Evolutionary conservation across 768 basidiomycete species (phyloP).

Genomic region (Rubroboletus satanas): DNA sequence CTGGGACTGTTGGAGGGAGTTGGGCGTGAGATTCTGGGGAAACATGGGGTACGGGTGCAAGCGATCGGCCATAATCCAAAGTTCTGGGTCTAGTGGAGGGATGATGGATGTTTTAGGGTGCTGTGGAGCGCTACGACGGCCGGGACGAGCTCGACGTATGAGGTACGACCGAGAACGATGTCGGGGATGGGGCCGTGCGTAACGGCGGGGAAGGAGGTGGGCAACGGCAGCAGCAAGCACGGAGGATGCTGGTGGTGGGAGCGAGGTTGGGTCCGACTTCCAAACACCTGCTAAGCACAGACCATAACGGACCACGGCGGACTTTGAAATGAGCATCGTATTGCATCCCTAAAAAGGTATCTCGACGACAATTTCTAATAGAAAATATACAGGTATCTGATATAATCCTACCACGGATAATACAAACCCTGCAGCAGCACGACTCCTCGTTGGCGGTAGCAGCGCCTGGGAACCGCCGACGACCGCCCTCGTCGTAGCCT

Average conservation of each 20-base stretch:
- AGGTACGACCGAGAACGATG: conserved; percentile 21
- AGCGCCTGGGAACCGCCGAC: neutral
- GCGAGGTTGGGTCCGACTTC: conserved; percentile 49
- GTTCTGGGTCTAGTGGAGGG: conserved; percentile 23
- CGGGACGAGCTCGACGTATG: conserved; percentile 20
- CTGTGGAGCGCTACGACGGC: conserved; percentile 25
- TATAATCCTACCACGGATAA: conserved; percentile 6
- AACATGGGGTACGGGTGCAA: conserved; percentile 53
- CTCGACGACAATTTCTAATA: conserved; percentile 14
- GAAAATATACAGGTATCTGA: conserved; percentile 17
- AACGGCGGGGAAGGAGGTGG: conserved; percentile 43
- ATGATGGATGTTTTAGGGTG: conserved; percentile 30
- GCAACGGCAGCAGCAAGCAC: conserved; percentile 27
- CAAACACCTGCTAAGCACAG: conserved; percentile 38
- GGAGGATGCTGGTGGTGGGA: conserved; percentile 54
- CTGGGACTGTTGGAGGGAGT: conserved; percentile 39
- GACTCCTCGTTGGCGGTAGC: neutral
- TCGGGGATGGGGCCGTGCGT: conserved; percentile 38
- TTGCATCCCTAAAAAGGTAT: conserved; percentile 20
- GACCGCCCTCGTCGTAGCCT: neutral
- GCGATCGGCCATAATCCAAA: conserved; percentile 61
- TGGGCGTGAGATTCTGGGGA: conserved; percentile 44
- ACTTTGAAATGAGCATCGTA: conserved; percentile 27
- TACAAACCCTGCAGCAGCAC: neutral
- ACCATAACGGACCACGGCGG: conserved; percentile 34